phyloP scores from a whole-genome alignment of 768 basidiomycete genomes.

The Termitomyces sp. region DNA sequence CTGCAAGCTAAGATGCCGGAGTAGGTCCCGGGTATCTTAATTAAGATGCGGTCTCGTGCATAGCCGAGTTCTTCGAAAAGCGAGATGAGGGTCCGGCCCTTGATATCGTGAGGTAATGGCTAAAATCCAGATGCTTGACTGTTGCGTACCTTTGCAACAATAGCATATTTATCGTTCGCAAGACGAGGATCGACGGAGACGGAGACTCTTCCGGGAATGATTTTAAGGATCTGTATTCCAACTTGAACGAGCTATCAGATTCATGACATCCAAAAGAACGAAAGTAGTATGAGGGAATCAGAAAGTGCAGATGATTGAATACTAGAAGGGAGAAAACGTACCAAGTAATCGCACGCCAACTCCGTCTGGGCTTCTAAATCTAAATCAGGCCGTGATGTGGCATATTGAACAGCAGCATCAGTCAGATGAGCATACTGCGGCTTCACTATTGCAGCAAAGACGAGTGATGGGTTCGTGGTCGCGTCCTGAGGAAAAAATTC shows the following conservation, averaged over 20 bases:
- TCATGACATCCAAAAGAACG: neutral
- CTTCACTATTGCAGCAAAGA: conserved; percentile 26
- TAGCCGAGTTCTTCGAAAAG: conserved; percentile 25
- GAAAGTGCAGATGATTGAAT: neutral
- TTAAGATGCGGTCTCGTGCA: conserved; percentile 23
- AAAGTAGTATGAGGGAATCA: neutral
- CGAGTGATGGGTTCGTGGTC: conserved; percentile 31
- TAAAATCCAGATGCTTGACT: too few relatives aligned
- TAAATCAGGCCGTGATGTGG: conserved; percentile 8
- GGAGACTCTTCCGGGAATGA: conserved; percentile 30
- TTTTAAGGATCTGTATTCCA: conserved; percentile 24
- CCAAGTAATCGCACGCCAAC: conserved; percentile 25
- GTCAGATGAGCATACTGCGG: conserved; percentile 26
- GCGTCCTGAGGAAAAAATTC: conserved; percentile 27
- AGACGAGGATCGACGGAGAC: conserved; percentile 31
- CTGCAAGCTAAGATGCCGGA: conserved; percentile 27
- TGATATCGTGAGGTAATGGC: neutral
- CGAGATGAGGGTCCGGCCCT: conserved; percentile 22
- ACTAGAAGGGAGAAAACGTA: conserved; percentile 4
- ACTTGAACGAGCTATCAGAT: conserved; percentile 25
- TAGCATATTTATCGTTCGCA: conserved; percentile 21
- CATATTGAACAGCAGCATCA: conserved; percentile 24
- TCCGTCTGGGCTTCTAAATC: conserved; percentile 14
- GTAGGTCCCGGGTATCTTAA: conserved; percentile 31
- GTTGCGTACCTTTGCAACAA: conserved; percentile 19